A percentile compares a stretch with the other conserved stretches of the same genome.
Conservation (phyloP, 352 stramenopile genomes). For the Globisporangium ultimum region DNA sequence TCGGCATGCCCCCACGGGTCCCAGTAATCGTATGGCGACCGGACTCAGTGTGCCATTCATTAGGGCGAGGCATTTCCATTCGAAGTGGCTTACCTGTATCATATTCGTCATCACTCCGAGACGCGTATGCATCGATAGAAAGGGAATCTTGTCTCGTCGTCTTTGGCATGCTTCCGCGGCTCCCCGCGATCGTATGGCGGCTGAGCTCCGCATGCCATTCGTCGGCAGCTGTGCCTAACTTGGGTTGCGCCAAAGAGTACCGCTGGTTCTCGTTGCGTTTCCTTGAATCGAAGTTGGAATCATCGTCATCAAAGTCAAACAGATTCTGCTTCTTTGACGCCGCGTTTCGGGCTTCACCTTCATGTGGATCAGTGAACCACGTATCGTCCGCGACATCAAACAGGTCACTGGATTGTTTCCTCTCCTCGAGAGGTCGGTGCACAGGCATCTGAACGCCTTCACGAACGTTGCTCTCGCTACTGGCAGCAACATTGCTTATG, state of each 20-base stretch:
- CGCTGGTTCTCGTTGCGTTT: not conserved
- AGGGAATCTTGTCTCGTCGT: slow-evolving; percentile 1
- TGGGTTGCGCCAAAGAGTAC: not conserved
- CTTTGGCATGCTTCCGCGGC: not conserved
- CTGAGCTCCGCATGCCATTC: slow-evolving; percentile 1
- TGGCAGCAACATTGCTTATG: too few species aligned
- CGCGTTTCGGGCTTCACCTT: not conserved
- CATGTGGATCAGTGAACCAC: slow-evolving; percentile 54
- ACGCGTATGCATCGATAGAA: slow-evolving; percentile 10
- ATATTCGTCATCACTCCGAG: slow-evolving; percentile 1
- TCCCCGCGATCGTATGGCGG: slow-evolving; percentile 3
- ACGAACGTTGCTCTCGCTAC: not conserved
- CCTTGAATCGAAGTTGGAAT: not conserved
- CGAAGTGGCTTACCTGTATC: not conserved
- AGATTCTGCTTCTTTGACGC: not conserved
- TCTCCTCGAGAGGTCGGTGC: not conserved
- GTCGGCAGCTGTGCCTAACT: slow-evolving; percentile 1
- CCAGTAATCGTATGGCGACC: slow-evolving; percentile 2
- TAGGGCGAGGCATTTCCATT: too few species aligned
- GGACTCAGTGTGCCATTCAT: not conserved
- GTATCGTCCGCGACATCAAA: slow-evolving; percentile 53
- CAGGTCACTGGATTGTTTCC: slow-evolving; percentile 16
- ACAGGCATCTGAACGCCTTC: not conserved
- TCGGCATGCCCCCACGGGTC: not conserved
- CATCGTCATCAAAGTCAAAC: not conserved